These are phyloP conservation scores for Acanthamoeba culbertsoni DNA, from an alignment of 208 protist species.

Conservation along the genomic window DNA sequence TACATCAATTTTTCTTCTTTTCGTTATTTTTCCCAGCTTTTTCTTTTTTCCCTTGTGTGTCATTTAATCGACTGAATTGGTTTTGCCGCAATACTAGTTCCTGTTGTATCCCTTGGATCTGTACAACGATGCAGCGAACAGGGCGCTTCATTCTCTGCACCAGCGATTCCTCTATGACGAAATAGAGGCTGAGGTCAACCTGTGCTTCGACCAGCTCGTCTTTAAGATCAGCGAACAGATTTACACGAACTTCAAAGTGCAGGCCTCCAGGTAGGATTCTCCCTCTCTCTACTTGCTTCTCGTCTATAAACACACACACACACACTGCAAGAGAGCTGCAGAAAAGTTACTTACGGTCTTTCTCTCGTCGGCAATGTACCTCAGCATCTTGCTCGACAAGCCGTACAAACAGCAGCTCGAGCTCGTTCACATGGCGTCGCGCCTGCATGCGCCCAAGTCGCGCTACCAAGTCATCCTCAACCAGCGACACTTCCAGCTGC, in stretches of 20 bases:
- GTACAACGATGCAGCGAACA: slow-evolving; percentile 84
- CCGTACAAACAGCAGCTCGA: slow-evolving; percentile 70
- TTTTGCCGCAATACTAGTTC: too few relatives aligned
- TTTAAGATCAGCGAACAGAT: slow-evolving; percentile 80
- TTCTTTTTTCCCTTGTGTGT: too few relatives aligned
- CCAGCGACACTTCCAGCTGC: slow-evolving; percentile 78
- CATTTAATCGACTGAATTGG: too few relatives aligned
- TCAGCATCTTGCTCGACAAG: slow-evolving; percentile 72
- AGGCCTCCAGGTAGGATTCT: slow-evolving; percentile 57
- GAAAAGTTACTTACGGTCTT: too few relatives aligned
- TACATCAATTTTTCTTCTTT: too few relatives aligned
- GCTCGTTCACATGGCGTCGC: slow-evolving; percentile 35
- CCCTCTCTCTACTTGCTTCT: too few relatives aligned
- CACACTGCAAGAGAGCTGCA: too few relatives aligned
- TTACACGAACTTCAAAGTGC: slow-evolving; percentile 78
- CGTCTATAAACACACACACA: too few relatives aligned
- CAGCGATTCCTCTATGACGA: slow-evolving; percentile 84
- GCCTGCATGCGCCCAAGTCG: slow-evolving; percentile 68
- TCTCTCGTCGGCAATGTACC: too few relatives aligned
- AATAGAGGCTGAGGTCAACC: slow-evolving; percentile 84
- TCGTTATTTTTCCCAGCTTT: too few relatives aligned
- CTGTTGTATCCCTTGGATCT: slow-evolving; percentile 83
- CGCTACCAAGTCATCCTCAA: slow-evolving; percentile 73
- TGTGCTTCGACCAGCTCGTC: slow-evolving; percentile 85
- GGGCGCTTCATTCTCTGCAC: slow-evolving; percentile 74